Evolutionary conservation across 2,329 filamentous ascomycete genomes (phyloP).

Genomic region (Alternaria ventricosa): DNA sequence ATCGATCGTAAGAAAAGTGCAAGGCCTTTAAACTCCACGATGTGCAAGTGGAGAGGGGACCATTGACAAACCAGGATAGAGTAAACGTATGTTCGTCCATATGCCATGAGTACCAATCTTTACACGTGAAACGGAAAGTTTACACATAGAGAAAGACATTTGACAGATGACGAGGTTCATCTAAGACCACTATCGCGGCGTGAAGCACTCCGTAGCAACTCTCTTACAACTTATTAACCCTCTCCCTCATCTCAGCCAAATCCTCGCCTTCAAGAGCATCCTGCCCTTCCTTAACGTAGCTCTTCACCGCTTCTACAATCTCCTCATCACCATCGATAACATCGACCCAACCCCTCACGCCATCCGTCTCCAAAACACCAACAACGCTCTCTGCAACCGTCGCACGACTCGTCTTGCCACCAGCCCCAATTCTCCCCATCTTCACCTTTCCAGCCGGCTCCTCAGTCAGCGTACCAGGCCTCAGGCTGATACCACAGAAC

Average conservation of each 20-base stretch:
- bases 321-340: slow-evolving; percentile 58
- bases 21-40: too few species aligned
- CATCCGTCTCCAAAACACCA: slow-evolving; percentile 56
- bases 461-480: slow-evolving; percentile 59
- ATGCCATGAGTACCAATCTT: too few species aligned
- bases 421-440: slow-evolving; percentile 54
- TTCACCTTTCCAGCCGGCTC: slow-evolving; percentile 56
- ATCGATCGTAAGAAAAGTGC: too few species aligned
- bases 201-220: background rate
- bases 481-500: slow-evolving; percentile 59
- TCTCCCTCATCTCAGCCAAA: slow-evolving; percentile 52
- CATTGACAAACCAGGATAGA: too few species aligned
- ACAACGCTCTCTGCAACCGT: slow-evolving; percentile 61
- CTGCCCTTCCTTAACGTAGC: slow-evolving; percentile 52
- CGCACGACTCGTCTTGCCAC: slow-evolving; percentile 55
- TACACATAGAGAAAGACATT: too few species aligned
- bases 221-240: slow-evolving; percentile 21
- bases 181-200: background rate
- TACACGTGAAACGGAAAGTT: too few species aligned
- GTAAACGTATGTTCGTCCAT: too few species aligned
- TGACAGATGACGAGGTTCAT: background rate
- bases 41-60: too few species aligned
- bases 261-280: slow-evolving; percentile 61
- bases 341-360: slow-evolving; percentile 61
- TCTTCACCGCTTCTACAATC: slow-evolving; percentile 55